These are phyloP conservation scores for Boletales sp. DNA, from an alignment of 768 basidiomycete genomes.

Conservation along the genomic window DNA sequence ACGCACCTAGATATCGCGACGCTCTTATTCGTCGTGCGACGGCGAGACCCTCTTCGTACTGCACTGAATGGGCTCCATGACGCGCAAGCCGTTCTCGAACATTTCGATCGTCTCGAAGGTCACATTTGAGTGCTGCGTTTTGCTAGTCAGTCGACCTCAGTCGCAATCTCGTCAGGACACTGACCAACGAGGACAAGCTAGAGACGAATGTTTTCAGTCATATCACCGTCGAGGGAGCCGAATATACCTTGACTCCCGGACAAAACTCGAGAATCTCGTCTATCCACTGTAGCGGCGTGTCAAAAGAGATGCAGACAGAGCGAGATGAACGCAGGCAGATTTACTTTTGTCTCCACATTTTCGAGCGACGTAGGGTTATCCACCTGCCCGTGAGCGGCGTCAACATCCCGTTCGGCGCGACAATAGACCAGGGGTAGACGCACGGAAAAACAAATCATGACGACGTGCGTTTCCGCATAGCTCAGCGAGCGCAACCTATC, in stretches of 20 bases:
- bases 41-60: slow-evolving; percentile 90
- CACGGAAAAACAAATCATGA: slow-evolving; percentile 96
- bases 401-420: background rate
- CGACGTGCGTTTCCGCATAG: slow-evolving; percentile 94
- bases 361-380: slow-evolving; percentile 95
- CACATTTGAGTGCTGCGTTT: slow-evolving; percentile 83
- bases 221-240: background rate
- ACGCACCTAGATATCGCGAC: slow-evolving; percentile 85
- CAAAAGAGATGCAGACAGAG: background rate
- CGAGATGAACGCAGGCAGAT: background rate
- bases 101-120: slow-evolving; percentile 80
- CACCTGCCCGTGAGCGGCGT: slow-evolving; percentile 44
- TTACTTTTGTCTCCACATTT: slow-evolving; percentile 90
- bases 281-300: slow-evolving; percentile 65
- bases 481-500: slow-evolving; percentile 90
- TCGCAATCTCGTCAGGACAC: slow-evolving; percentile 27
- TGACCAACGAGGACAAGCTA: slow-evolving; percentile 87
- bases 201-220: slow-evolving; percentile 3
- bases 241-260: slow-evolving; percentile 84
- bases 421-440: slow-evolving; percentile 17
- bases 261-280: slow-evolving; percentile 91
- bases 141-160: slow-evolving; percentile 10
- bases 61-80: slow-evolving; percentile 67
- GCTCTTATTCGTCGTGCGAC: slow-evolving; percentile 89
- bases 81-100: slow-evolving; percentile 71